A percentile compares a stretch with the other conserved stretches of the same genome.
Conservation (phyloP, 2,329 filamentous ascomycete genomes). For the Monilinia fructicola region DNA sequence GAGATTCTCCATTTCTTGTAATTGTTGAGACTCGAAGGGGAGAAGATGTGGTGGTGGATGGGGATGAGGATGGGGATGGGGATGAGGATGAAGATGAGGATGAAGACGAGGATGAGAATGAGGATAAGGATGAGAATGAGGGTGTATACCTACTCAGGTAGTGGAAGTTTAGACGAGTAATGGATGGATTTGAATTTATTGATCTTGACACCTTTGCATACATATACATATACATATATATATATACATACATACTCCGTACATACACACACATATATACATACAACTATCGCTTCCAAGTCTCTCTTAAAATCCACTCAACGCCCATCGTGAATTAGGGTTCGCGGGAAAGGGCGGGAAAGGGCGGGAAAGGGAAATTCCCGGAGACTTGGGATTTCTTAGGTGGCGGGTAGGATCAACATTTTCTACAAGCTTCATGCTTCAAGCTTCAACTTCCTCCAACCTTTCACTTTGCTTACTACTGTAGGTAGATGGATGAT, state of each 20-base stretch:
- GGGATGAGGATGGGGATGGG: too few species aligned
- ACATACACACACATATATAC: too few species aligned
- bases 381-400: background rate
- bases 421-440: background rate
- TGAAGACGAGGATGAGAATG: too few species aligned
- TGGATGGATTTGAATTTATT: background rate
- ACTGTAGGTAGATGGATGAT: background rate
- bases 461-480: background rate
- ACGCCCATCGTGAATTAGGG: background rate
- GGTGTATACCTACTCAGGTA: too few species aligned
- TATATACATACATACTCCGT: too few species aligned
- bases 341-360: constrained; percentile 5
- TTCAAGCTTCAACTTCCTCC: background rate
- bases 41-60: background rate
- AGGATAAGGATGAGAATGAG: too few species aligned
- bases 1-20: constrained; percentile 6
- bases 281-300: too few species aligned
- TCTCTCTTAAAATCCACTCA: background rate
- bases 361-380: background rate
- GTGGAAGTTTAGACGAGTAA: background rate
- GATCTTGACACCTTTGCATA: background rate
- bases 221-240: too few species aligned
- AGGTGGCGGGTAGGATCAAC: constrained; percentile 9
- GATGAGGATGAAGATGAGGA: background rate
- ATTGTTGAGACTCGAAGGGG: constrained; percentile 2